phyloP scores from a whole-genome alignment of 2,329 filamentous ascomycete genomes.

The Curvularia sp. region DNA sequence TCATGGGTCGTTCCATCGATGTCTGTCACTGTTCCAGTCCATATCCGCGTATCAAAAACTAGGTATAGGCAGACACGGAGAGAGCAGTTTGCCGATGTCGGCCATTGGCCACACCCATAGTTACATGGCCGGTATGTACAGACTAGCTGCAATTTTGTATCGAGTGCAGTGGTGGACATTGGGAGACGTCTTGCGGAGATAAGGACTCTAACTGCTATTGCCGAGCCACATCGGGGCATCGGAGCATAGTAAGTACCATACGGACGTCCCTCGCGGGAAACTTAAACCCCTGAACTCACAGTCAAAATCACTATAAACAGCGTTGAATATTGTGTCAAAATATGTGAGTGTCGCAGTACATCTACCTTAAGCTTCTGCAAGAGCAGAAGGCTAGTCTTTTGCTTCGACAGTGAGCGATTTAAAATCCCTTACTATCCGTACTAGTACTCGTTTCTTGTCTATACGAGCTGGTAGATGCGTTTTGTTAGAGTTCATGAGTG shows the following conservation, averaged over 20 bases:
- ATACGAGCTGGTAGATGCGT: no score
- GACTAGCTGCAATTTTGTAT: neutral
- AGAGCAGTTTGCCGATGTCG: slow-evolving; percentile 6
- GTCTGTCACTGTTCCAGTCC: slow-evolving; percentile 4
- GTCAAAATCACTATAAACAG: no score
- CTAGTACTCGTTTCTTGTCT: no score
- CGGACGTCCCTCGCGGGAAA: no score
- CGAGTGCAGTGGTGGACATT: neutral
- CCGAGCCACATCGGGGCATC: neutral
- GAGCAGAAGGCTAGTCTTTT: no score
- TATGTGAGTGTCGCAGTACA: no score
- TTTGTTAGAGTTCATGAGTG: neutral
- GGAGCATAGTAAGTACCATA: no score
- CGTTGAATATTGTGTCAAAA: no score
- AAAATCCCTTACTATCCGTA: no score
- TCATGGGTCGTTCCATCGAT: neutral
- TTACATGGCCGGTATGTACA: neutral
- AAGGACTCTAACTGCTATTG: neutral
- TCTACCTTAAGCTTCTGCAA: no score
- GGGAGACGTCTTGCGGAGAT: slow-evolving; percentile 8
- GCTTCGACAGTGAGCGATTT: no score
- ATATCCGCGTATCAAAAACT: neutral
- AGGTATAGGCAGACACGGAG: neutral
- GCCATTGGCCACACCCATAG: neutral
- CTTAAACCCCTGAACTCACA: no score